Evolutionary conservation across 495 filamentous ascomycete species (phyloP), one percentile per base, ranked within the genome.

Genomic region (Apiosordaria backusii): DNA sequence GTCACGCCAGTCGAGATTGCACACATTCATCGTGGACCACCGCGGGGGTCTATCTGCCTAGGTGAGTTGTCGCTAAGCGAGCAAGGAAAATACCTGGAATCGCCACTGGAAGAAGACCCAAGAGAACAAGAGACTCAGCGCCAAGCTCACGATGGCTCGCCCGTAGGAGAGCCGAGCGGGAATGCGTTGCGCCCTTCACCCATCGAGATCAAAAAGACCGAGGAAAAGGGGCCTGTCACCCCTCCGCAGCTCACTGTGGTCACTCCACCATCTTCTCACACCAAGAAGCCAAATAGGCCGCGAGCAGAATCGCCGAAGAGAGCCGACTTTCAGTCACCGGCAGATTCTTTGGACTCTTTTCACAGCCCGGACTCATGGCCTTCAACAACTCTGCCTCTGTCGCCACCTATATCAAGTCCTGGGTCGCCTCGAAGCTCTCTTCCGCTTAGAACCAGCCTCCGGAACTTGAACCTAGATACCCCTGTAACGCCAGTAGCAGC

Each of bases 301-400:
- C n/a, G 22, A 19, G 53, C 52, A n/a, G 54, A 61, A 1, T 18
- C 58, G 24, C 25, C 69, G 29, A 62, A 76, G 60, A 45, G 68
- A 50, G 22, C 61, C 54, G 61, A 52, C 65, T 68, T 70, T 22
- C 65, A 74, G 50, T 76, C 79, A 27, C 70, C 74, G 55, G 62
- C 70, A 57, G 74, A 70, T 62, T 79, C 78, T 6, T 69, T 67
- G 62, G 74, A 79, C 53, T 77, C 78, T 10, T 79, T 88, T 54
- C 88, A 87, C 57, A 89, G 84, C 65, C 78, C 81, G 13, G 76
- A 80, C 26, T 91, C 89, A 3, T 84, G 86, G 69, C 81, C 82
- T 57, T 81, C 82, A n/a, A 78, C 79, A 16, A 77, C 83, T 25
- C 71, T 82, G 21, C 74, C 81, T 61, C 78, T 82, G 18, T 85